These are phyloP conservation scores for Hypoxylon sp. DNA, from an alignment of 2,329 filamentous ascomycete species.

Conservation along the genomic window DNA sequence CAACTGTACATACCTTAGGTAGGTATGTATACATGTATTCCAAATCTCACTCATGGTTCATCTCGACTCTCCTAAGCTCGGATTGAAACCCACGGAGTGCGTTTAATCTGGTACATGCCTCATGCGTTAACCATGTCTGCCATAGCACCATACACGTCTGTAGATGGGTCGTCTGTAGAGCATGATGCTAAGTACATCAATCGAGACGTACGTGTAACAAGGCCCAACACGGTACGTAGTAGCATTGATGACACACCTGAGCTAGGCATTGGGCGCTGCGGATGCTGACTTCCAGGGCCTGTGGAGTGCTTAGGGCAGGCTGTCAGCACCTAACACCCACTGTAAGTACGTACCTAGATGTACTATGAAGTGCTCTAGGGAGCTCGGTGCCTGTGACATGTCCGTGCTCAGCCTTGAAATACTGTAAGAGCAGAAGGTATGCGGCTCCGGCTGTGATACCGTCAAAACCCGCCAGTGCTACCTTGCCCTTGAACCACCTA, in stretches of 20 bases:
- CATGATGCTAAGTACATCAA: background rate
- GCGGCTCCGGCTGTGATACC: slow-evolving; percentile 16
- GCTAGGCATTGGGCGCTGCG: background rate
- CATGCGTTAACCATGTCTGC: too few relatives aligned
- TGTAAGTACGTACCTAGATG: too few relatives aligned
- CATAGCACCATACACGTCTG: background rate
- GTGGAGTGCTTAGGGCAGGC: slow-evolving; percentile 2
- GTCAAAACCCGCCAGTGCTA: slow-evolving; percentile 8
- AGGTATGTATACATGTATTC: too few relatives aligned
- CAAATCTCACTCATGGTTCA: too few relatives aligned
- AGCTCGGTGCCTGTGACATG: too few relatives aligned
- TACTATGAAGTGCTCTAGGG: too few relatives aligned
- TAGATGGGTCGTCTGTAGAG: background rate
- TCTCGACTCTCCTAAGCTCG: too few relatives aligned
- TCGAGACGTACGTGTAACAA: background rate
- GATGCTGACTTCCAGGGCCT: background rate
- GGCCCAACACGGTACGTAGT: too few relatives aligned
- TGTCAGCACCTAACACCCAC: background rate
- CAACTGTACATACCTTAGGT: too few relatives aligned
- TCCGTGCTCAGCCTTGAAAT: slow-evolving; percentile 13
- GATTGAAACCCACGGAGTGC: too few relatives aligned
- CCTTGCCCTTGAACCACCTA: background rate
- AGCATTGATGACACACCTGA: background rate
- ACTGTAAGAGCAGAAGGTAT: background rate
- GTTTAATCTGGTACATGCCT: background rate